phyloP scores from a whole-genome alignment of 2,329 filamentous ascomycete species.

The Exophiala xenobiotica region DNA sequence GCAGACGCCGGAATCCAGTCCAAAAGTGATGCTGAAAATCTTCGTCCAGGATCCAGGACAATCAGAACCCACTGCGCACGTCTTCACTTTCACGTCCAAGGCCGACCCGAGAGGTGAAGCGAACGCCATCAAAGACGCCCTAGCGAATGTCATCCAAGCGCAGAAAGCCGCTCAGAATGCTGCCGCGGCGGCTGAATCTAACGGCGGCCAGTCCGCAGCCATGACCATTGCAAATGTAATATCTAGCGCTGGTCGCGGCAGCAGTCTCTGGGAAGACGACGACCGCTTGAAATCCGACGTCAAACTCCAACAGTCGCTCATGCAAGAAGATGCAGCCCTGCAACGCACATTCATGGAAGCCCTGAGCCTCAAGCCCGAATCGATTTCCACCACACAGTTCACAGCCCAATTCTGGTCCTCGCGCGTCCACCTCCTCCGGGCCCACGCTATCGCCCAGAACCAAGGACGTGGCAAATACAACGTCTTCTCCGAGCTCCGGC shows the following conservation, averaged over 20 bases:
- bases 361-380: slow-evolving; percentile 76
- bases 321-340: slow-evolving; percentile 74
- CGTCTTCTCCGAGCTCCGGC: slow-evolving; percentile 85
- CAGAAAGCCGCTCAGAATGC: slow-evolving; percentile 55
- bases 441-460: slow-evolving; percentile 82
- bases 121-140: slow-evolving; percentile 75
- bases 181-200: slow-evolving; percentile 35
- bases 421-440: slow-evolving; percentile 77
- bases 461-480: slow-evolving; percentile 92
- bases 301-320: slow-evolving; percentile 80
- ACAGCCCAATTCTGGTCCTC: slow-evolving; percentile 94
- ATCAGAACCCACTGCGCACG: slow-evolving; percentile 66
- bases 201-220: slow-evolving; percentile 58
- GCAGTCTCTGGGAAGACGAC: slow-evolving; percentile 76
- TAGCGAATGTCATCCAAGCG: slow-evolving; percentile 74
- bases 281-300: slow-evolving; percentile 72
- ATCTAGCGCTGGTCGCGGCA: slow-evolving; percentile 45
- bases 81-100: slow-evolving; percentile 85
- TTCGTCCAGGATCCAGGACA: slow-evolving; percentile 67
- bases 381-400: slow-evolving; percentile 76
- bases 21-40: slow-evolving; percentile 93
- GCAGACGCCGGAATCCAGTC: slow-evolving; percentile 81
- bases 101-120: slow-evolving; percentile 77
- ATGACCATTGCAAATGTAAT: slow-evolving; percentile 77
- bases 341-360: slow-evolving; percentile 86